Evolutionary conservation across 2,329 filamentous ascomycete genomes (phyloP).

Genomic region (Tricladium varicosporioides): DNA sequence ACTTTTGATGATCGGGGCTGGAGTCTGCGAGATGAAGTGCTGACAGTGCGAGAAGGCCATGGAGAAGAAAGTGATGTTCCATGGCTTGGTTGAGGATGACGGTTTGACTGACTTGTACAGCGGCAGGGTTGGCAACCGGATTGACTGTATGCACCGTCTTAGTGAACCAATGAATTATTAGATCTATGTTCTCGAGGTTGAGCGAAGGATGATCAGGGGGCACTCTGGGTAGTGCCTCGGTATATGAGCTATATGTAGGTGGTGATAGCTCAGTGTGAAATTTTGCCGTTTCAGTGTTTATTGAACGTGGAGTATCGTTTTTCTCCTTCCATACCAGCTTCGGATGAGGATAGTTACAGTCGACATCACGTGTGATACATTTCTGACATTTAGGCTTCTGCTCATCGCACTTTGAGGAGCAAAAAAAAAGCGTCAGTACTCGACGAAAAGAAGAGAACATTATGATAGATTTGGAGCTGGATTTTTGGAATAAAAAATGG

Average conservation of each 20-base stretch:
- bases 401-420: slow-evolving; percentile 25
- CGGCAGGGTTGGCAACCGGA: not conserved
- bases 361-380: slow-evolving; percentile 22
- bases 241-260: not conserved
- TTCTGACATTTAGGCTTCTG: slow-evolving; percentile 24
- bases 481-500: not conserved
- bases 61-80: slow-evolving; percentile 21
- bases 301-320: not conserved
- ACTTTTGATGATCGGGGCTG: slow-evolving; percentile 1
- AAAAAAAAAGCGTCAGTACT: not conserved
- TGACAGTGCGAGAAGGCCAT: slow-evolving; percentile 25
- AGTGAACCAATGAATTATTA: slow-evolving; percentile 25
- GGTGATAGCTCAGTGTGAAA: too few relatives aligned
- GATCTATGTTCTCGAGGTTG: slow-evolving; percentile 20
- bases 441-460: not conserved
- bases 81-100: slow-evolving; percentile 23
- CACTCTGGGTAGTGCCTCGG: not conserved
- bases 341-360: slow-evolving; percentile 19
- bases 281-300: too few relatives aligned
- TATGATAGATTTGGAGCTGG: not conserved
- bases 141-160: slow-evolving; percentile 15
- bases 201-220: not conserved
- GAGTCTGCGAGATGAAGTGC: slow-evolving; percentile 22
- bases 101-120: slow-evolving; percentile 13
- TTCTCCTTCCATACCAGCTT: not conserved